phyloP scores from a whole-genome alignment of 176 grass and related monocot genomes.

The Phoenix roebelenii region DNA sequence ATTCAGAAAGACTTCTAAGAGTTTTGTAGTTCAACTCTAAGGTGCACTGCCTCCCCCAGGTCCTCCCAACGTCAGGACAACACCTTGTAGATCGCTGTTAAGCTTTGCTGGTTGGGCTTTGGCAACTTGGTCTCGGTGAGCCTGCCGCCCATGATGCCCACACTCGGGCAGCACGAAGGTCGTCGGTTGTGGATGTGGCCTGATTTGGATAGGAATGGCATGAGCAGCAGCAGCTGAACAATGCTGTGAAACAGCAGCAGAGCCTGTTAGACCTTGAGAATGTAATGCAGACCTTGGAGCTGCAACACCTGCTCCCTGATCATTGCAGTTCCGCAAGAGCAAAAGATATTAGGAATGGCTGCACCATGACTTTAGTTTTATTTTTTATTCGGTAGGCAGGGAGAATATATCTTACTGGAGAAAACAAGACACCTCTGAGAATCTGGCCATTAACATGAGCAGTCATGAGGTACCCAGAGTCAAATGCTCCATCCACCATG shows the following conservation, averaged over 20 bases:
- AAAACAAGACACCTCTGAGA: slow-evolving; percentile 80
- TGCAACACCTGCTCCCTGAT: slow-evolving; percentile 50
- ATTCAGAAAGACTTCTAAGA: not conserved
- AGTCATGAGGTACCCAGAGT: slow-evolving; percentile 91
- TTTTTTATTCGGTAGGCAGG: not conserved
- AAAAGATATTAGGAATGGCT: too few species aligned
- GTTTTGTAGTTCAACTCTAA: not conserved
- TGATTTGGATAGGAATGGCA: slow-evolving; percentile 41
- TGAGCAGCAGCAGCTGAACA: slow-evolving; percentile 28
- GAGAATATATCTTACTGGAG: slow-evolving; percentile 45
- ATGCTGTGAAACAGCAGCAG: slow-evolving; percentile 45
- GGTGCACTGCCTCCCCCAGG: slow-evolving; percentile 49
- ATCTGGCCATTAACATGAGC: slow-evolving; percentile 77
- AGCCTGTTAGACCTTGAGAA: slow-evolving; percentile 46
- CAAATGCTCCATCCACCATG: slow-evolving; percentile 76
- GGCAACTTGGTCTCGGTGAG: slow-evolving; percentile 33
- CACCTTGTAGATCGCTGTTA: slow-evolving; percentile 63
- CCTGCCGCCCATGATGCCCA: slow-evolving; percentile 33
- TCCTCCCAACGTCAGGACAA: slow-evolving; percentile 86
- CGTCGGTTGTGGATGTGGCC: slow-evolving; percentile 35
- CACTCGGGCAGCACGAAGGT: slow-evolving; percentile 42
- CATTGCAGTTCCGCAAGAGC: not conserved
- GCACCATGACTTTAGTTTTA: too few species aligned
- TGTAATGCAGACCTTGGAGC: slow-evolving; percentile 44
- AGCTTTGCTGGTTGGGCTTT: slow-evolving; percentile 53